Base-by-base conservation (phyloP, 306 rosid genomes). In the Casuarina glauca region DNA sequence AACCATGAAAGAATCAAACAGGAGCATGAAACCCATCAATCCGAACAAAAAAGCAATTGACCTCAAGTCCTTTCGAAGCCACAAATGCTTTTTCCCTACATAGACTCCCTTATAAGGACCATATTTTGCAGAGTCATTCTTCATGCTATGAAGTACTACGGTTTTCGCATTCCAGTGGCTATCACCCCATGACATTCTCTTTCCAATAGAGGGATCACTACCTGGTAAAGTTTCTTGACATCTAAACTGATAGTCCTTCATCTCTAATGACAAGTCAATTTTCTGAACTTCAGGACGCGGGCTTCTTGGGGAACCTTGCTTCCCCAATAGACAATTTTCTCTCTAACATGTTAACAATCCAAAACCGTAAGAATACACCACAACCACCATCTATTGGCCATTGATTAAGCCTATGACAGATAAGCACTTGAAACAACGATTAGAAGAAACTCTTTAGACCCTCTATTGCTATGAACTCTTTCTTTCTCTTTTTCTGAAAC, bases 1-100 rank as follows among this genome's bases (percentile, higher is more conserved):
- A 13, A 94, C 85, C 84, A 91, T 53, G 13, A 90, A 79, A 76
- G 93, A 90, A 85, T 90, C 98, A 79, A 94, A 87, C 76, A 90
- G 81, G 82, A 90, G 86, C 74, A 94, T 82, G 69, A 88, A 87
- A 72, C 79, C 85, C 87, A 94, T 84, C 79, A 94, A 85, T 43
- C 80, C 86, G 77, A 90, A 78, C 85, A 89, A 80, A 76, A 88
- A 70, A 76, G 69, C 82, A 77, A 92, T 83, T 32, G 91, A 80
- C 67, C 81, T 91, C 62, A 89, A 69, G 74, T 94, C 86, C 73
- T 89, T 94, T 72, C 88, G 85, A 46, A 89, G 84, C 90, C 90
- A 87, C 78, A 83, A 46, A 64, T 81, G 77, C 78, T 80, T 88
- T 81, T 86, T 94, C 66, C 90, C 88, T 26, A 75, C 89, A 76